A percentile compares a stretch with the other conserved stretches of the same genome.
phyloP scores from a whole-genome alignment of 306 rosid genomes.

The Fagus sylvatica region DNA sequence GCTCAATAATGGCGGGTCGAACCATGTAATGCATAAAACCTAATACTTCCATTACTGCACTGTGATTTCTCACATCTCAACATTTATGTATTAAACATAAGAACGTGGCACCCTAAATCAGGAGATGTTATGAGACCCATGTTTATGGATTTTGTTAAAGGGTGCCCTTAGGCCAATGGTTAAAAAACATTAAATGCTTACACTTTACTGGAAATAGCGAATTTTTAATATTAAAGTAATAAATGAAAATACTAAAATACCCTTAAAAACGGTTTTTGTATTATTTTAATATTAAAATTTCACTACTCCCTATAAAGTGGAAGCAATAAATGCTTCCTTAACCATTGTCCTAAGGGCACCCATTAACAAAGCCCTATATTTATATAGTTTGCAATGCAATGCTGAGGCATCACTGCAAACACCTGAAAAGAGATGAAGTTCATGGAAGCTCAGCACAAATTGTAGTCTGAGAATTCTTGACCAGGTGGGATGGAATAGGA shows the following conservation, averaged over 20 bases:
- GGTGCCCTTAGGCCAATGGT: too few relatives aligned
- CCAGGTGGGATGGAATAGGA: background rate
- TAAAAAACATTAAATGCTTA: too few relatives aligned
- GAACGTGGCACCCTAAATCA: background rate
- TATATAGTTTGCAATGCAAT: background rate
- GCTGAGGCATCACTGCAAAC: background rate
- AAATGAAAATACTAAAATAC: too few relatives aligned
- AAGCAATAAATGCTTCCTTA: too few relatives aligned
- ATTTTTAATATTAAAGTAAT: too few relatives aligned
- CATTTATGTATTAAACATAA: background rate
- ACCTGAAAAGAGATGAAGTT: constrained; percentile 1
- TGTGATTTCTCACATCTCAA: background rate
- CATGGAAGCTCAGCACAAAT: background rate
- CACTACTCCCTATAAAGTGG: too few relatives aligned
- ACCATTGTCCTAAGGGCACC: background rate
- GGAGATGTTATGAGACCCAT: background rate
- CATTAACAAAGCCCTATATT: background rate
- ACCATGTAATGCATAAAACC: background rate
- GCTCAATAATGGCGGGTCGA: too few relatives aligned
- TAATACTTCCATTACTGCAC: background rate
- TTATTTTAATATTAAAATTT: too few relatives aligned
- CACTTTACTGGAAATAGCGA: too few relatives aligned
- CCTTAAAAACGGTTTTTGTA: too few relatives aligned
- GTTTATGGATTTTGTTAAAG: too few relatives aligned
- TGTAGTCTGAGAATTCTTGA: background rate